Evolutionary conservation across 768 basidiomycete species (phyloP).

Genomic region (Tulasnella sp.): DNA sequence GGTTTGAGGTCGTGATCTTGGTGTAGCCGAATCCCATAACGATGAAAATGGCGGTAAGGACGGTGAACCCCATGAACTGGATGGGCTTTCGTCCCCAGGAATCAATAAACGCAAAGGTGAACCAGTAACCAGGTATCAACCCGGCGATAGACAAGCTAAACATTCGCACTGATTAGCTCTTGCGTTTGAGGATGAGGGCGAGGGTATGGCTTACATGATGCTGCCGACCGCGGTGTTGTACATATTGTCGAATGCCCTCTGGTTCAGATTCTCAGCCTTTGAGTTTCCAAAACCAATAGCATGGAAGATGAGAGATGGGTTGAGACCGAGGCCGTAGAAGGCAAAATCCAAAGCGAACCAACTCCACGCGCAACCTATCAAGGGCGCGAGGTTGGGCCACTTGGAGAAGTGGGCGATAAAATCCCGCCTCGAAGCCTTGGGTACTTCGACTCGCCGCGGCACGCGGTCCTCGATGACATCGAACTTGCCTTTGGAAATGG

Average conservation of each 20-base stretch:
- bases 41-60: constrained; percentile 29
- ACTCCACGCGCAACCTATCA: constrained; percentile 23
- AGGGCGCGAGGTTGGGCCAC: constrained; percentile 25
- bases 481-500: constrained; percentile 26
- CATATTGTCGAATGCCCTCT: constrained; percentile 28
- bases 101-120: constrained; percentile 31
- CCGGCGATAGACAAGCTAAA: constrained; percentile 30
- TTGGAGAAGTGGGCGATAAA: constrained; percentile 24
- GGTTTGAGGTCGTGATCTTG: constrained; percentile 27
- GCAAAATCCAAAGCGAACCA: constrained; percentile 25
- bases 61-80: constrained; percentile 32
- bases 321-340: constrained; percentile 27
- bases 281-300: constrained; percentile 29
- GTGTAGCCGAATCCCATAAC: constrained; percentile 32
- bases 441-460: constrained; percentile 22
- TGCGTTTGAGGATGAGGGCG: neutral
- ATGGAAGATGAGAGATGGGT: constrained; percentile 23
- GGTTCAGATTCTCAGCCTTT: neutral
- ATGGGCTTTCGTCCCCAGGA: constrained; percentile 34
- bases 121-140: constrained; percentile 35
- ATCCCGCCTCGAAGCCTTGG: constrained; percentile 23
- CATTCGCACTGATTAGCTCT: neutral
- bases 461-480: constrained; percentile 21
- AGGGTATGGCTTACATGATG: constrained; percentile 23
- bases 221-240: constrained; percentile 46